Evolutionary conservation across 768 basidiomycete species (phyloP).

Genomic region (Ramaria sp.): DNA sequence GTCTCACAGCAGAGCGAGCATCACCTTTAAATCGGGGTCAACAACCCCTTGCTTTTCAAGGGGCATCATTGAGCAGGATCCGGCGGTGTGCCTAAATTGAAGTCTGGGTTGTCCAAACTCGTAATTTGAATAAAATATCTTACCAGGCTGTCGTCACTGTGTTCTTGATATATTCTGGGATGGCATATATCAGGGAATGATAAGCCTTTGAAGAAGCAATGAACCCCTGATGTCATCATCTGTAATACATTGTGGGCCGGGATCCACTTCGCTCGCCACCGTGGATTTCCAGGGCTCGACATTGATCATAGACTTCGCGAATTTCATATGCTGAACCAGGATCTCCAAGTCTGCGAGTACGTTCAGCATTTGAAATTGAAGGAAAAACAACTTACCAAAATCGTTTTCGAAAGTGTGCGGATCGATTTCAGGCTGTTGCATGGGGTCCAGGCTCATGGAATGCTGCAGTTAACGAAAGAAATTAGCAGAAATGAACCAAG

Average conservation of each 20-base stretch:
- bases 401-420: slow-evolving; percentile 33
- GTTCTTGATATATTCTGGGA: slow-evolving; percentile 18
- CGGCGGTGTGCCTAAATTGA: slow-evolving; percentile 30
- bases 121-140: slow-evolving; percentile 4
- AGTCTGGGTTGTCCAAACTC: background rate
- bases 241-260: slow-evolving; percentile 21
- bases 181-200: slow-evolving; percentile 11
- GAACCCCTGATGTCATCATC: slow-evolving; percentile 26
- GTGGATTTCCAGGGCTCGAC: slow-evolving; percentile 22
- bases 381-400: slow-evolving; percentile 22
- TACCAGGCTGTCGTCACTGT: slow-evolving; percentile 16
- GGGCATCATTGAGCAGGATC: slow-evolving; percentile 55
- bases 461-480: background rate
- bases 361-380: too few relatives aligned
- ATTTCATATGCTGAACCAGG: slow-evolving; percentile 25
- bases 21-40: slow-evolving; percentile 41
- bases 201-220: background rate
- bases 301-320: slow-evolving; percentile 16
- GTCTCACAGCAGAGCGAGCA: background rate
- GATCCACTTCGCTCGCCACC: slow-evolving; percentile 22
- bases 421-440: slow-evolving; percentile 27
- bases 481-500: background rate
- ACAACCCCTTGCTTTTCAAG: slow-evolving; percentile 51
- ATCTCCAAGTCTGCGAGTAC: slow-evolving; percentile 22
- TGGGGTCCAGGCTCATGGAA: slow-evolving; percentile 23